Percentiles rank a stretch among this genome's conserved stretches.
These are phyloP conservation scores for Carex arenaria DNA, from an alignment of 202 grass and related monocot species.

Conservation along the genomic window DNA sequence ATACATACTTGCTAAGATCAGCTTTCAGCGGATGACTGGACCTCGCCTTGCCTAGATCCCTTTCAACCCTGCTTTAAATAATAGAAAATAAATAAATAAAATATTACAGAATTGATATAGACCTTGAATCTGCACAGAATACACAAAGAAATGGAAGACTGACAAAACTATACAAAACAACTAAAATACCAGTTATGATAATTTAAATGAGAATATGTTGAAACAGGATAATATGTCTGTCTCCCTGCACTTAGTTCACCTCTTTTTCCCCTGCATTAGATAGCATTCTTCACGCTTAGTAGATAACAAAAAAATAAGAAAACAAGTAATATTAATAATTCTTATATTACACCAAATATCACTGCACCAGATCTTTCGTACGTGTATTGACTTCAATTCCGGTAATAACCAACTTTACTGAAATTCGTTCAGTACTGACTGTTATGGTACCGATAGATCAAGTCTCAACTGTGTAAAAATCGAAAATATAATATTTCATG, in stretches of 20 bases:
- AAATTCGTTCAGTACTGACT: not conserved
- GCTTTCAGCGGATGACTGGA: not conserved
- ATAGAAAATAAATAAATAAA: not conserved
- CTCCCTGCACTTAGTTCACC: not conserved
- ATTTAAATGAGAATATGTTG: not conserved
- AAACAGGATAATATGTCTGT: not conserved
- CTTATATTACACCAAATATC: not conserved
- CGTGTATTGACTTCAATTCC: not conserved
- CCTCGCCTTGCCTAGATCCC: not conserved
- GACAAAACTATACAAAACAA: not conserved
- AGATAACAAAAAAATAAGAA: not conserved
- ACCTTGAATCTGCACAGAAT: not conserved
- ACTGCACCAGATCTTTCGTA: not conserved
- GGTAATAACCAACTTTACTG: not conserved
- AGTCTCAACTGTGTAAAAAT: not conserved
- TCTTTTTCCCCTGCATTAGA: not conserved
- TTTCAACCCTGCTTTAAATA: not conserved
- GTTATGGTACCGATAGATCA: not conserved
- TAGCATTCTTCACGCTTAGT: not conserved
- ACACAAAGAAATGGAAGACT: not conserved
- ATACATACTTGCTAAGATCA: conserved; percentile 3
- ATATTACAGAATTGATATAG: not conserved
- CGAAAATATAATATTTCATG: not conserved
- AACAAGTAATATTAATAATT: not conserved
- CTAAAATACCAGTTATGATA: no score